Percentiles rank a stretch among this genome's conserved stretches.
Conservation (phyloP, 208 protist species). For the Naegleria fowleri region DNA sequence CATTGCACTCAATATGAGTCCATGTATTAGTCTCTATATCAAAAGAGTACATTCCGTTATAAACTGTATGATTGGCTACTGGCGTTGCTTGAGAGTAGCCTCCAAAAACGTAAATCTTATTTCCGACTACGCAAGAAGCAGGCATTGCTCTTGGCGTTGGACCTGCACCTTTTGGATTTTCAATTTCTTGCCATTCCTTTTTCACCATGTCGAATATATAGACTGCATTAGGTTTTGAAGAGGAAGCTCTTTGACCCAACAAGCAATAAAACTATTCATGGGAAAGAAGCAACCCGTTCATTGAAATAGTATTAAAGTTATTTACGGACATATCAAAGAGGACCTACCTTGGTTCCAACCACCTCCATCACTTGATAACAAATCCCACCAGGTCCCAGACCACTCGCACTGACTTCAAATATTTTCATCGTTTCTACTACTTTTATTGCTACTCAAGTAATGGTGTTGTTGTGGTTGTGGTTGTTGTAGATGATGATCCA, state of each 20-base stretch:
- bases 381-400: background rate
- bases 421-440: background rate
- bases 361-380: background rate
- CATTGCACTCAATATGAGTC: background rate
- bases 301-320: no score
- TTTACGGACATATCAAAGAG: no score
- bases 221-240: background rate
- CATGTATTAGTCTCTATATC: background rate
- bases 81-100: background rate
- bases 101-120: slow-evolving; percentile 17
- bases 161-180: background rate
- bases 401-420: background rate
- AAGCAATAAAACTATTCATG: background rate
- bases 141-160: background rate
- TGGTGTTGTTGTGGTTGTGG: no score
- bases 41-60: slow-evolving; percentile 6
- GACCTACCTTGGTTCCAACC: background rate
- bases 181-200: background rate
- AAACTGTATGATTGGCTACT: background rate
- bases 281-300: no score
- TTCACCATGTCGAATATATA: background rate
- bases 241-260: background rate
- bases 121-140: background rate
- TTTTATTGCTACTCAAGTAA: no score
- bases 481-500: no score